Evolutionary conservation across 2,329 filamentous ascomycete species (phyloP), one percentile per base, ranked within the genome.

Genomic region (Stachybotrys chartarum): DNA sequence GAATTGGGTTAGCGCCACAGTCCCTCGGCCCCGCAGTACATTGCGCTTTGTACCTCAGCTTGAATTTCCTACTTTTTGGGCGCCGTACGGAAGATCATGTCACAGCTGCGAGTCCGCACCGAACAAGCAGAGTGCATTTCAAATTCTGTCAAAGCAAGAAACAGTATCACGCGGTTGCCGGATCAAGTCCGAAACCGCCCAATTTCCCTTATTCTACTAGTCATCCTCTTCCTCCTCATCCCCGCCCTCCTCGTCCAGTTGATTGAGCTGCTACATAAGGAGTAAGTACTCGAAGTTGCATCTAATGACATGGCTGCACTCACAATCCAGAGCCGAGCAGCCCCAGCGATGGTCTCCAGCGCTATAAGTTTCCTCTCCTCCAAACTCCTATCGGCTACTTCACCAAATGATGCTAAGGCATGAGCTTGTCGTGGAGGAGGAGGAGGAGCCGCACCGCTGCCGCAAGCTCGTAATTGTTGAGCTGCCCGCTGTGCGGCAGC

Each of bases 391-490:
- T 50, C 48, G n/a, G 48, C 48, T 50, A 30, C 48, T 30, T 50
- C 48, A 32, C 48, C 48, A 50, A 24, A 50, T 30, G 48, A 50
- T 7, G 17, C 48, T n/a, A 50, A 50, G 18, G 48, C 48, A 50
- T 6, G 48, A 50, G 48, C 18, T 30, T 6, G 30, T 24, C 11
- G 10, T 24, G 48, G 11, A 50, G 48, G 10, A 50, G 48, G 11
- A 30, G 48, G 11, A 50, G 48, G 48, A 32, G 30, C 11, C 7
- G 48, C 48, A 50, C 48, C 48, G 30, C 48, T 50, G 18, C 48
- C 48, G 48, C 48, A 50, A 50, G 48, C 48, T 50, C 48, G 24
- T 50, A 50, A 50, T 30, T 50, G 48, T 50, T 50, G 48, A 24
- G 48, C 48, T 50, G 48, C 48, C 11, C 48, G 48, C 48, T 50